Base-by-base conservation (phyloP, 2,329 filamentous ascomycete species). In the Colletotrichum graminicola region DNA sequence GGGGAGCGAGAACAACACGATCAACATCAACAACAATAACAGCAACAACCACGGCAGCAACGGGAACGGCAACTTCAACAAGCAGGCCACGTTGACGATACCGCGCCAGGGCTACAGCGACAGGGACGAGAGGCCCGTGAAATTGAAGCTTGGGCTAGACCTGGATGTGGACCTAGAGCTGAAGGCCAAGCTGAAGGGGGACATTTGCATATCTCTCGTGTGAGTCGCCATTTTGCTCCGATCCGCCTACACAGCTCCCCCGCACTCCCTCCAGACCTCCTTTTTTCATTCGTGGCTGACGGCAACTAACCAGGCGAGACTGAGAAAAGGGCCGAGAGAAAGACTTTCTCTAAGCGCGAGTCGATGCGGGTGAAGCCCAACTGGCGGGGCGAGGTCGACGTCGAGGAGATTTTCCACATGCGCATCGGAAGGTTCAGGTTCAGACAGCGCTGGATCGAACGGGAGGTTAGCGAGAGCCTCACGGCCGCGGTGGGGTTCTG, bases 121-220 rank as follows among this genome's bases (percentile, higher is more conserved):
- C n/a, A 36, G 45, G 16, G 76, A 79, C 75, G 82, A 89, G 74
- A 91, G 93, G 76, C 90, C 91, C 32, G 80, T 94, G 78, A 91
- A 91, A 79, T 81, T 95, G 78, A 85, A 90, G 67, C 81, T 94
- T 43, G 92, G 94, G 78, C 83, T 94, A 68, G 94, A 94, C 80
- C 81, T 94, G 61, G 92, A 94, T 76, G 86, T 94, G 60, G 92
- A 94, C 81, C 90, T 94, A 73, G 90, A 94, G 80, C 83, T 94
- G 65, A 94, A 94, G 84, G 92, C 92, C 32, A 91, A 90, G 78
- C 92, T 94, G 72, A 88, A 93, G 75, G 92, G 92, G 75, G 92
- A 94, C 82, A 80, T 94, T 76, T 93, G 91, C 26, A 80, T 94
- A 71, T 90, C 88, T 63, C 84, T 94, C 76, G 88, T 92, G 92